Percentiles rank a stretch among this genome's conserved stretches.
These are phyloP conservation scores for Trametes maxima DNA, from an alignment of 768 basidiomycete genomes.

Conservation along the genomic window DNA sequence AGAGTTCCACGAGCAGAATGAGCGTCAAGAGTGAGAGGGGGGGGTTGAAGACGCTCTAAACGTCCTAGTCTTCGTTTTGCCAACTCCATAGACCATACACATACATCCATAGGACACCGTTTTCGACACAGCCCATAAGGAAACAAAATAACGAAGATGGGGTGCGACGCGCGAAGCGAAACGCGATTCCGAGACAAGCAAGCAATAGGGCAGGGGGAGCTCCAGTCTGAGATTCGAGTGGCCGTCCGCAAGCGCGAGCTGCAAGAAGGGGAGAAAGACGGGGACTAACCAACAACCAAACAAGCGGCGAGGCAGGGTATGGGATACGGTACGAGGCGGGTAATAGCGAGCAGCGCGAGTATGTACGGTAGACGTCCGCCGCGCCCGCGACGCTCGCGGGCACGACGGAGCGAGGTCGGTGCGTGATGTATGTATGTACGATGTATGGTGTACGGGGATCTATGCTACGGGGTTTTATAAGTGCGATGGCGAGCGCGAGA, in stretches of 20 bases:
- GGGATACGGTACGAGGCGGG: slow-evolving; percentile 15
- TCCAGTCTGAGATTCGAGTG: background rate
- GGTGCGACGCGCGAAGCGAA: background rate
- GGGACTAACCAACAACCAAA: slow-evolving; percentile 22
- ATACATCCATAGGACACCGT: slow-evolving; percentile 22
- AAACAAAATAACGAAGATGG: background rate
- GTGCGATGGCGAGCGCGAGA: slow-evolving; percentile 19
- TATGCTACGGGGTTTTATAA: slow-evolving; percentile 17
- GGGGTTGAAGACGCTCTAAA: background rate
- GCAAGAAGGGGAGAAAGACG: background rate
- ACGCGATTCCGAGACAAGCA: background rate
- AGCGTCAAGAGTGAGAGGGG: background rate
- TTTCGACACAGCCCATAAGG: slow-evolving; percentile 1
- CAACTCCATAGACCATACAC: slow-evolving; percentile 21
- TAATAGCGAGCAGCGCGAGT: slow-evolving; percentile 15
- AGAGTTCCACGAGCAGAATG: too few relatives aligned
- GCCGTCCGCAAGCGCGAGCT: background rate
- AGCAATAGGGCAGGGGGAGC: background rate
- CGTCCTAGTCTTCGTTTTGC: background rate
- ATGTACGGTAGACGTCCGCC: slow-evolving; percentile 17
- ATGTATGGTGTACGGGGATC: slow-evolving; percentile 9
- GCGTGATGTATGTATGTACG: slow-evolving; percentile 8
- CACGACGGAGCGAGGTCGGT: background rate
- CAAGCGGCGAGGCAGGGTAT: slow-evolving; percentile 22
- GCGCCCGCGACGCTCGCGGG: background rate